phyloP scores from a whole-genome alignment of 1,284 basidiomycete genomes.

The Boletus smithii region DNA sequence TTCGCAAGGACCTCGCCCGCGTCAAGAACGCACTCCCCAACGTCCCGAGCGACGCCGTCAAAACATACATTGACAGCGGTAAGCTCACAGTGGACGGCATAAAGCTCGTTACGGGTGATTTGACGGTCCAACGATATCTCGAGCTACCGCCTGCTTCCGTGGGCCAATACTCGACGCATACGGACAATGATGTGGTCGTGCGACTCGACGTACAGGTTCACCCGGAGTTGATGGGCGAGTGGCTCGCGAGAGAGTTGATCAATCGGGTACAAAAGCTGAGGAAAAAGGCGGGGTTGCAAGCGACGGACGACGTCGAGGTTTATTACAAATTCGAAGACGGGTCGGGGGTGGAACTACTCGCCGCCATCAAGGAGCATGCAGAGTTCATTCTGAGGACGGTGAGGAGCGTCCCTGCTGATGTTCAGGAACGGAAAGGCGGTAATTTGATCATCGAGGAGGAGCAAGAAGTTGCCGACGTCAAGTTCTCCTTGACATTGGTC shows the following conservation, averaged over 20 bases:
- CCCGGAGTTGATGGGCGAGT: slow-evolving; percentile 84
- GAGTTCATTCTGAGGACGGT: slow-evolving; percentile 79
- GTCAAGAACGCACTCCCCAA: slow-evolving; percentile 87
- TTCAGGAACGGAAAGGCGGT: slow-evolving; percentile 49
- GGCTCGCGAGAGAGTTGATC: slow-evolving; percentile 86
- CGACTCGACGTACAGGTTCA: slow-evolving; percentile 88
- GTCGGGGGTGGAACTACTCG: slow-evolving; percentile 60
- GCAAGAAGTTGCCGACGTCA: slow-evolving; percentile 82
- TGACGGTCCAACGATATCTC: slow-evolving; percentile 89
- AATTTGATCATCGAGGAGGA: slow-evolving; percentile 71
- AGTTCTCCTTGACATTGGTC: slow-evolving; percentile 71
- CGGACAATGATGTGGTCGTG: slow-evolving; percentile 93
- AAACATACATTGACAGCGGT: slow-evolving; percentile 73
- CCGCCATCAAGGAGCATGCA: slow-evolving; percentile 67
- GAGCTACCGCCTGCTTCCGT: slow-evolving; percentile 65
- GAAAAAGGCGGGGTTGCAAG: slow-evolving; percentile 93
- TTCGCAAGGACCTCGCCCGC: slow-evolving; percentile 89
- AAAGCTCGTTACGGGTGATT: slow-evolving; percentile 83
- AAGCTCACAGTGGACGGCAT: slow-evolving; percentile 89
- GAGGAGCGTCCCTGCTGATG: slow-evolving; percentile 66
- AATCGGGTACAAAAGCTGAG: slow-evolving; percentile 95
- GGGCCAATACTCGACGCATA: slow-evolving; percentile 78
- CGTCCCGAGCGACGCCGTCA: slow-evolving; percentile 82
- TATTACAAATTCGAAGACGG: slow-evolving; percentile 83
- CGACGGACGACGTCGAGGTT: slow-evolving; percentile 91